Conservation (phyloP, 805 yeast genomes). For the Teunomyces tritomae region DNA sequence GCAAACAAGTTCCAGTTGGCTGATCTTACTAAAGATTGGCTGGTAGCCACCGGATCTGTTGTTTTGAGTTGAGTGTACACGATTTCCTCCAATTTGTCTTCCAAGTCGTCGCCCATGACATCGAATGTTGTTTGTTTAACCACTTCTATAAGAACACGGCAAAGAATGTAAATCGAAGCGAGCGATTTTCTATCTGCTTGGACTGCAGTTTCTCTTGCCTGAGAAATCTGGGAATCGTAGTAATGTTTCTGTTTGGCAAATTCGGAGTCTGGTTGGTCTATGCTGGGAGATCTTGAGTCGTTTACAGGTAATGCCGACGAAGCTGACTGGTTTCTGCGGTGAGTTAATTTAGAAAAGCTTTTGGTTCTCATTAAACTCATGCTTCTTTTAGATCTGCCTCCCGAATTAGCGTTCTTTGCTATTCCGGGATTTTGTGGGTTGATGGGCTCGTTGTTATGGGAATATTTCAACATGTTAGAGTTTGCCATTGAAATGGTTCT, state of each 20-base stretch:
- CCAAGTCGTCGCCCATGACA: constrained; percentile 71
- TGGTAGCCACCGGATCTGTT: constrained; percentile 74
- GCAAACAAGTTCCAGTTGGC: constrained; percentile 95
- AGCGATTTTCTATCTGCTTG: constrained; percentile 85
- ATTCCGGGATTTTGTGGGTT: constrained; percentile 14
- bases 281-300: constrained; percentile 19
- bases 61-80: constrained; percentile 86
- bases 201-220: constrained; percentile 64
- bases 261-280: constrained; percentile 14
- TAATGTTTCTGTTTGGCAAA: constrained; percentile 19
- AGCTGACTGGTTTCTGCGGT: constrained; percentile 51
- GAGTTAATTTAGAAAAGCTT: constrained; percentile 39
- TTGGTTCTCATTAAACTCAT: constrained; percentile 39
- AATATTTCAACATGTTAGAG: constrained; percentile 48
- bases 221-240: constrained; percentile 30
- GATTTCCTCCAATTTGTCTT: constrained; percentile 85
- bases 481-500: constrained; percentile 34
- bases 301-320: constrained; percentile 27
- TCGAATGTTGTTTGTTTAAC: constrained; percentile 83
- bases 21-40: constrained; percentile 67
- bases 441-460: constrained; percentile 4
- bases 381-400: constrained; percentile 34
- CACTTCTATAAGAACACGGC: constrained; percentile 89
- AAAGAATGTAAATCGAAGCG: constrained; percentile 81
- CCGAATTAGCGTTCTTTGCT: constrained; percentile 10